A percentile compares a stretch with the other conserved stretches of the same genome.
Conservation (phyloP, 106 monocot species). For the Acorus gramineus region DNA sequence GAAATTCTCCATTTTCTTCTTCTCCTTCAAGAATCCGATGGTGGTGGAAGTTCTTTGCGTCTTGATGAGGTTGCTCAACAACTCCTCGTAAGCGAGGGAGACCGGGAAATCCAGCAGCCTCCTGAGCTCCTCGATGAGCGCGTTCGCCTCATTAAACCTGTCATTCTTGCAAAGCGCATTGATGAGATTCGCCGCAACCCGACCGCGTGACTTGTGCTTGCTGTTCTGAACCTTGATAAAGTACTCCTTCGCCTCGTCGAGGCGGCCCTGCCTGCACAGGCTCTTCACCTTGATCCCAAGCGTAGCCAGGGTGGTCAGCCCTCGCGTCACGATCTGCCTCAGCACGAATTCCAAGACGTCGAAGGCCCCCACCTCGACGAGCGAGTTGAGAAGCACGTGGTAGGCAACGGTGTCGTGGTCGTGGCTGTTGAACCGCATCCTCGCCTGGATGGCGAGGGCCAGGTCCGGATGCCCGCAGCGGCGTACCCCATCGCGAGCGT, state of each 20-base stretch:
- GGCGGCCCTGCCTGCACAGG: conserved; percentile 39
- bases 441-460: conserved; percentile 41
- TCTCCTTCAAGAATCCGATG: conserved; percentile 40
- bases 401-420: conserved; percentile 64
- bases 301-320: conserved; percentile 27
- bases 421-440: conserved; percentile 71
- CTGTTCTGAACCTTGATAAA: conserved; percentile 15
- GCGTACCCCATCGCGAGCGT: conserved; percentile 64
- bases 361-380: conserved; percentile 52
- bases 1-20: conserved; percentile 40
- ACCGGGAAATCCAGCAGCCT: too few relatives aligned
- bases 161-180: conserved; percentile 39
- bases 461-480: conserved; percentile 50
- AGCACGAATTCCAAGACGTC: conserved; percentile 45
- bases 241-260: conserved; percentile 38
- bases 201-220: not conserved
- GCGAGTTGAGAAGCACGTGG: conserved; percentile 66
- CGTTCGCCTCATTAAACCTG: conserved; percentile 38
- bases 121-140: conserved; percentile 45
- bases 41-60: conserved; percentile 32
- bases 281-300: conserved; percentile 52
- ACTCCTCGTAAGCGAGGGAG: conserved; percentile 31
- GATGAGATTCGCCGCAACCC: conserved; percentile 25
- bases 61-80: conserved; percentile 29
- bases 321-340: conserved; percentile 24